These are phyloP conservation scores for Arctium minus DNA, from an alignment of 129 eudicot genomes.

Conservation along the genomic window DNA sequence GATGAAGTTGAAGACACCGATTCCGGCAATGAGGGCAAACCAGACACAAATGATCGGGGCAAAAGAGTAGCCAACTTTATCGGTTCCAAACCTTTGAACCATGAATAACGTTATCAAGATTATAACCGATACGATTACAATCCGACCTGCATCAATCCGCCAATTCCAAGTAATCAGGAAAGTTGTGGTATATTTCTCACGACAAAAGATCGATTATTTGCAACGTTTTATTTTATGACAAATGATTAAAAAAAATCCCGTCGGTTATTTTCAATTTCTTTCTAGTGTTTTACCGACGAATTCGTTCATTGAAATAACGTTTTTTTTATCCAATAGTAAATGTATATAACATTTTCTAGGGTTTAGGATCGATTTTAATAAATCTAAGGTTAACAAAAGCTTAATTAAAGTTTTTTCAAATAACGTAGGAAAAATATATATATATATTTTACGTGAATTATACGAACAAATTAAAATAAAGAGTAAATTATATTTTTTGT, in stretches of 20 bases:
- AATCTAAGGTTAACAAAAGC: not conserved
- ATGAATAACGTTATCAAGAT: constrained; percentile 54
- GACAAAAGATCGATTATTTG: not conserved
- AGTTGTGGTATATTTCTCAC: not conserved
- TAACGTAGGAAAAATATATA: not conserved
- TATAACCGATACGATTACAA: constrained; percentile 56
- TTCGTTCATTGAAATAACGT: not conserved
- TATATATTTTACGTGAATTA: not conserved
- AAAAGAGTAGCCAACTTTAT: constrained; percentile 75
- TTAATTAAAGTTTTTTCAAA: not conserved
- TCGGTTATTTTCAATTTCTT: not conserved
- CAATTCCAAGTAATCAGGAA: not conserved
- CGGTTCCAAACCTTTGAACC: constrained; percentile 82
- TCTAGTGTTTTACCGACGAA: not conserved
- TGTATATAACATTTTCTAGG: not conserved
- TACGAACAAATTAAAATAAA: not conserved
- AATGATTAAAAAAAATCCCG: not conserved
- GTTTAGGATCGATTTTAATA: not conserved
- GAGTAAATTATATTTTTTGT: no score
- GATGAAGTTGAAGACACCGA: constrained; percentile 70
- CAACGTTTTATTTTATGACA: not conserved
- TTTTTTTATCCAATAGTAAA: not conserved
- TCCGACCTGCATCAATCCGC: constrained; percentile 31
- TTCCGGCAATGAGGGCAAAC: constrained; percentile 52
- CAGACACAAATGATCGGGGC: constrained; percentile 72